Evolutionary conservation across 2,329 filamentous ascomycete species (phyloP).

Genomic region (Parastagonospora avenae): DNA sequence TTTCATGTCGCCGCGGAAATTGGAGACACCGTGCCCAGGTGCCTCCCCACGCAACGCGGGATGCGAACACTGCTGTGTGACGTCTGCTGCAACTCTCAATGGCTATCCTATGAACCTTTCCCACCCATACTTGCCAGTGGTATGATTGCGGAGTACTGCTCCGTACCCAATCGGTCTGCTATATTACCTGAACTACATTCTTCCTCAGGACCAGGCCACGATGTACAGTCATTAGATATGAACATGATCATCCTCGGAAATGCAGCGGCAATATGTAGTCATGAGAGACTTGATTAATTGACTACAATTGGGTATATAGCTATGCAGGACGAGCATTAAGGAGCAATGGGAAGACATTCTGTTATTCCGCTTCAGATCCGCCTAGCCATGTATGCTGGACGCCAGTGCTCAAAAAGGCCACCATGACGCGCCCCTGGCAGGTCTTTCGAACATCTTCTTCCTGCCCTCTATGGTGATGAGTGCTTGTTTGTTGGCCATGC

Average conservation of each 20-base stretch:
- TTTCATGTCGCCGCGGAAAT: too few relatives aligned
- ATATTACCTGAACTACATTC: too few relatives aligned
- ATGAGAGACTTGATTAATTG: too few relatives aligned
- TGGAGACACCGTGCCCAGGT: too few relatives aligned
- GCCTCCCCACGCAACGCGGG: conserved; percentile 7
- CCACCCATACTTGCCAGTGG: too few relatives aligned
- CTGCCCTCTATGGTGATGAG: conserved; percentile 21
- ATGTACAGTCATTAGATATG: too few relatives aligned
- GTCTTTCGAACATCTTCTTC: conserved; percentile 22
- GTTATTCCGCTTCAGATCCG: too few relatives aligned
- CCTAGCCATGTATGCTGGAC: conserved; percentile 4
- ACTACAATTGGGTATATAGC: not conserved
- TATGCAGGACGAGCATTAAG: not conserved
- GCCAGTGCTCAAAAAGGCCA: conserved; percentile 9
- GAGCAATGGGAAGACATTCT: not conserved
- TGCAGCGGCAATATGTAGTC: not conserved
- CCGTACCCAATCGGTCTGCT: conserved; percentile 1
- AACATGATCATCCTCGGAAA: not conserved
- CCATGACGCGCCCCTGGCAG: conserved; percentile 16
- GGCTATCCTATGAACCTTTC: too few relatives aligned
- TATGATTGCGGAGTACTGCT: not conserved
- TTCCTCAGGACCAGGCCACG: not conserved
- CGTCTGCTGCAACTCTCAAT: not conserved
- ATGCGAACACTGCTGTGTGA: conserved; percentile 1
- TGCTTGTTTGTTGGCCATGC: conserved; percentile 34